A percentile compares a stretch with the other conserved stretches of the same genome.
Conservation (phyloP, 768 basidiomycete species). For the Candolleomyces eurysporus region DNA sequence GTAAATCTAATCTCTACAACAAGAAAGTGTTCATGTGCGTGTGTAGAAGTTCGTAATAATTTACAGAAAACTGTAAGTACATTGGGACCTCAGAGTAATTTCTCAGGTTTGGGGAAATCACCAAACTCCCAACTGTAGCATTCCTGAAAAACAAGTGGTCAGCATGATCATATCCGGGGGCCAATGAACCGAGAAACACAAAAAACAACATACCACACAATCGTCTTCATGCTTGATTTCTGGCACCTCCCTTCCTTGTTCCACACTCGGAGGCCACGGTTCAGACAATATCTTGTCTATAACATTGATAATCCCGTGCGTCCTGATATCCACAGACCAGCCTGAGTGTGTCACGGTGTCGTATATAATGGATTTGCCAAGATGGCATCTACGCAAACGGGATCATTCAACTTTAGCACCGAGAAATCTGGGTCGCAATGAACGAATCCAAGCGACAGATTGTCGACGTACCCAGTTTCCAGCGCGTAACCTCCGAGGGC, state of each 20-base stretch:
- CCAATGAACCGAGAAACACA: background rate
- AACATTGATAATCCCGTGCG: conserved; percentile 74
- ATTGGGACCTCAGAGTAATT: background rate
- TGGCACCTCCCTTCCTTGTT: conserved; percentile 64
- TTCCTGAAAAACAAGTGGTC: conserved; percentile 39
- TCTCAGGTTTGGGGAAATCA: conserved; percentile 23
- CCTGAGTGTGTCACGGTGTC: conserved; percentile 86
- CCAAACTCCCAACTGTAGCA: conserved; percentile 74
- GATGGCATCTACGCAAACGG: conserved; percentile 64
- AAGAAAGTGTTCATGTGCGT: background rate
- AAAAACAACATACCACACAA: conserved; percentile 60
- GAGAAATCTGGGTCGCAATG: background rate
- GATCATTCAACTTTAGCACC: background rate
- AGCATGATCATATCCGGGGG: background rate
- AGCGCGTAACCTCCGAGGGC: conserved; percentile 87
- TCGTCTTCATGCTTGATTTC: conserved; percentile 52
- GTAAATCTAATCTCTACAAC: conserved; percentile 1
- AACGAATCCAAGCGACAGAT: background rate
- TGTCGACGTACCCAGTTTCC: conserved; percentile 58
- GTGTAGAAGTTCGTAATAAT: background rate
- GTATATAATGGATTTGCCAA: conserved; percentile 83
- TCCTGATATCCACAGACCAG: conserved; percentile 84
- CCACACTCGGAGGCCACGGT: conserved; percentile 69
- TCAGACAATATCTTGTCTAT: conserved; percentile 70
- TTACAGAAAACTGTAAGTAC: background rate